Base-by-base conservation (phyloP, 805 yeast genomes). In the Komagataella populi region DNA sequence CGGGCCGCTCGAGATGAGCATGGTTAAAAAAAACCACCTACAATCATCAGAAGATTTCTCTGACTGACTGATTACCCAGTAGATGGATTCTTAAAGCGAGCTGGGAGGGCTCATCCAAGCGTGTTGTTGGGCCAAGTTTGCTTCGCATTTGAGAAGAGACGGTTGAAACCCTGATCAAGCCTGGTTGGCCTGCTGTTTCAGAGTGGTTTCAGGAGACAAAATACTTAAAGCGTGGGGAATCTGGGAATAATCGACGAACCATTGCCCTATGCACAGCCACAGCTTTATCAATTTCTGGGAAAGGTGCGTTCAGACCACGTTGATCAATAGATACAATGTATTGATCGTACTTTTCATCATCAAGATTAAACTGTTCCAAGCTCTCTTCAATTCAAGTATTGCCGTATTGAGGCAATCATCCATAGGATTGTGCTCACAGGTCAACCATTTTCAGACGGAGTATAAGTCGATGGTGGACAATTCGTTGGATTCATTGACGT, bases 401-500 rank as follows among this genome's bases (percentile, higher is more conserved):
- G 39, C 39, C 39, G 39, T 30, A 14, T 30, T 30, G 12, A 30
- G 39, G n/a, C 39, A 30, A 10, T 30, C 39, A 2, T 30, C 39
- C 14, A 10, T 30, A 14, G 39, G 39, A 10, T 30, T 30, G 14
- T 30, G 39, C 14, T 30, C n/a, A 30, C 39, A 30, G 8, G 14
- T 30, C 5, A 30, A 30, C 14, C 39, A n/a, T 12, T 30, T 30
- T 14, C 39, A 30, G n/a, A 30, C 39, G 2, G 39, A 63, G 1
- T 64, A 62, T 54, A 59, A 67, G 8, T 54, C 64, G 2, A 50
- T 55, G 3, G 22, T 65, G 51, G 64, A 70, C 2, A 71, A 77
- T 1, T 60, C 80, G 0, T 91, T 93, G 0, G 76, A 74, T 49
- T 77, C 80, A 57, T 56, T 83, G 43, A 72, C 87, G 1, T 56